These are phyloP conservation scores for Gossypium davidsonii DNA, from an alignment of 441 rosid species.

Conservation along the genomic window DNA sequence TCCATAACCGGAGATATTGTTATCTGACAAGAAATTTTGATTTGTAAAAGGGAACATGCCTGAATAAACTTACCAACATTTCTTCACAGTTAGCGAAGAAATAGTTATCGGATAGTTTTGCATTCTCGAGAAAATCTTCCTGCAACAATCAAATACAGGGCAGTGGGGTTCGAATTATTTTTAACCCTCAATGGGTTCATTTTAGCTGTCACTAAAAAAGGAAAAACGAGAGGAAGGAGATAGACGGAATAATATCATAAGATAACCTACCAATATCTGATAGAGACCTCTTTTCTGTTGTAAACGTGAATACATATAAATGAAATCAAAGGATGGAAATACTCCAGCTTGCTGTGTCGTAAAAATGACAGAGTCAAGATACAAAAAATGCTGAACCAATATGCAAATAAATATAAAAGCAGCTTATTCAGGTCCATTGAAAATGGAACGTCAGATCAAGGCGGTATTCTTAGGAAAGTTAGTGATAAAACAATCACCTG, in stretches of 20 bases:
- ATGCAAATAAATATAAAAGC: background rate
- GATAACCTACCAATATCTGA: slow-evolving; percentile 56
- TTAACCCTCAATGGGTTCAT: background rate
- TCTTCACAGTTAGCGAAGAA: slow-evolving; percentile 76
- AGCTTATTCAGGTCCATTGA: background rate
- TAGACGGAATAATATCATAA: background rate
- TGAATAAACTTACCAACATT: slow-evolving; percentile 47
- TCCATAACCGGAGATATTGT: background rate
- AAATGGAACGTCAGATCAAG: background rate
- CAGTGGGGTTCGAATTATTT: background rate
- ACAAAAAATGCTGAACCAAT: slow-evolving; percentile 1
- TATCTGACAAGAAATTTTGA: background rate
- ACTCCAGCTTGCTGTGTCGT: slow-evolving; percentile 71
- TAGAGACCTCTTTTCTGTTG: slow-evolving; percentile 51
- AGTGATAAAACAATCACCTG: slow-evolving; percentile 38
- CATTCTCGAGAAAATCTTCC: slow-evolving; percentile 80
- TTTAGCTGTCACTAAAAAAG: background rate
- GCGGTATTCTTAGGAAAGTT: background rate
- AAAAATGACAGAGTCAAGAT: slow-evolving; percentile 22
- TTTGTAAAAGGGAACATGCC: background rate
- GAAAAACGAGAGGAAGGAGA: background rate
- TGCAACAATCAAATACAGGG: slow-evolving; percentile 23
- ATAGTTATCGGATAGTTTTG: slow-evolving; percentile 75
- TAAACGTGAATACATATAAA: slow-evolving; percentile 63
- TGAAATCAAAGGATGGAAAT: slow-evolving; percentile 73